A percentile compares a stretch with the other conserved stretches of the same genome.
Conservation (phyloP, 371 early-diverging fungal species). For the Mucor indicus region DNA sequence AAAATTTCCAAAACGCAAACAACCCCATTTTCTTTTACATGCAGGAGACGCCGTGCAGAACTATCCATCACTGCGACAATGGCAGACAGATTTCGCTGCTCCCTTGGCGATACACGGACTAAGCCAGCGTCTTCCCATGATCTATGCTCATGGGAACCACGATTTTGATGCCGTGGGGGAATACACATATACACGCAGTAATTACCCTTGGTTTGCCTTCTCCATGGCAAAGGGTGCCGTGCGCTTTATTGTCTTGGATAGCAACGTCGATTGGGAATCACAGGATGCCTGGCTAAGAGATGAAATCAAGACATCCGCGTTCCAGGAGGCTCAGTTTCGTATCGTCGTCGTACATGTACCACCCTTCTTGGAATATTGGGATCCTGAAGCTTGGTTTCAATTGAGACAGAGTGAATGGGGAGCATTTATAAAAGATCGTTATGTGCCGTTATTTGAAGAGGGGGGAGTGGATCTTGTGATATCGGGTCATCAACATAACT, state of each 20-base stretch:
- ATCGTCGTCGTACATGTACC: conserved; percentile 76
- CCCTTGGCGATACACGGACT: conserved; percentile 60
- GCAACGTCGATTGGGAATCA: conserved; percentile 58
- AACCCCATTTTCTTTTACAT: conserved; percentile 56
- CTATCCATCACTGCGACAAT: conserved; percentile 55
- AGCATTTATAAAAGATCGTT: conserved; percentile 63
- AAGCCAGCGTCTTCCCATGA: conserved; percentile 57
- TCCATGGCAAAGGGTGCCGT: conserved; percentile 57
- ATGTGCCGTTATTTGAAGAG: conserved; percentile 64
- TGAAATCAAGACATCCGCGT: conserved; percentile 56
- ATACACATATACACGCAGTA: conserved; percentile 46
- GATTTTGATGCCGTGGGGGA: conserved; percentile 55
- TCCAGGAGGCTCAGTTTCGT: conserved; percentile 57
- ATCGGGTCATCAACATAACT: conserved; percentile 84
- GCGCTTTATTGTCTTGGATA: conserved; percentile 69
- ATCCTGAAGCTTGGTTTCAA: conserved; percentile 67
- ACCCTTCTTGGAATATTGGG: conserved; percentile 82
- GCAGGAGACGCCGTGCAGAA: conserved; percentile 70
- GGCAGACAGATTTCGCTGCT: conserved; percentile 72
- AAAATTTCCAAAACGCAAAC: conserved; percentile 13
- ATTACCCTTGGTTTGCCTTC: conserved; percentile 60
- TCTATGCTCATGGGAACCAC: conserved; percentile 79
- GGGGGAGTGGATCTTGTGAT: conserved; percentile 72
- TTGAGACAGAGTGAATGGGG: conserved; percentile 71
- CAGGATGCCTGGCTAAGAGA: conserved; percentile 63